Evolutionary conservation across 148 eudicot species (phyloP), one percentile per base, ranked within the genome.

Genomic region (Tetragonia tetragonoides): DNA sequence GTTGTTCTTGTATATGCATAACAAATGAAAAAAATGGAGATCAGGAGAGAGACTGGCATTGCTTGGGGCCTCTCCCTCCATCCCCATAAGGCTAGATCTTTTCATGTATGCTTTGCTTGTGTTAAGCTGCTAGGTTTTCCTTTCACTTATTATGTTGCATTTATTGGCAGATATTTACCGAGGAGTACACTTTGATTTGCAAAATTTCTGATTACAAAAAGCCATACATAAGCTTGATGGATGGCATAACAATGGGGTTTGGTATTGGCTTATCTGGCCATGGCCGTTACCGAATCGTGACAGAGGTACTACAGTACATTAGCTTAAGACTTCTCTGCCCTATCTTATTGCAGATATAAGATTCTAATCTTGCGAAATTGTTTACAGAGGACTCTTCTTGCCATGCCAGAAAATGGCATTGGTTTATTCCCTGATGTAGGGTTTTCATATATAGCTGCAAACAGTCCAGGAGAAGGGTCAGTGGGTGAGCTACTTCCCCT

Each of bases 341-440:
- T 12, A 70, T 6, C 44, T 70, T 56, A 37, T 49, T 74, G 79
- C 37, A 15, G 39, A 49, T 46, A 37, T 69, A 12, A 6, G 38
- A 42, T 49, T 59, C 68, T 75, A 41, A 68, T 24, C 67, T 20
- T 75, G 49, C 49, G 39, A 68, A 16, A 49, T 77, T 76, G 20
- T 78, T 77, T 66, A 17, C 91, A 95, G 99, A 89, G 86, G 80
- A 95, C 97, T 77, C 84, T 95, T 80, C 97, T 95, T 82, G 96
- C 97, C 73, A 95, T 95, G 99, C 99, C 99, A 65, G 99, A 95
- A 83, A 95, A 93, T 71, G 97, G 93, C 18, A 95, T 93, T 78
- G 99, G 99, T 62, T 90, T 95, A 84, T 95, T 95, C 65, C 99
- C 99, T 78, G 99, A 95, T 88, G 99, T 95, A 69, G 99, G 99